These are phyloP conservation scores for Aspergillus heteromorphus DNA, from an alignment of 495 filamentous ascomycete genomes.

Conservation along the genomic window DNA sequence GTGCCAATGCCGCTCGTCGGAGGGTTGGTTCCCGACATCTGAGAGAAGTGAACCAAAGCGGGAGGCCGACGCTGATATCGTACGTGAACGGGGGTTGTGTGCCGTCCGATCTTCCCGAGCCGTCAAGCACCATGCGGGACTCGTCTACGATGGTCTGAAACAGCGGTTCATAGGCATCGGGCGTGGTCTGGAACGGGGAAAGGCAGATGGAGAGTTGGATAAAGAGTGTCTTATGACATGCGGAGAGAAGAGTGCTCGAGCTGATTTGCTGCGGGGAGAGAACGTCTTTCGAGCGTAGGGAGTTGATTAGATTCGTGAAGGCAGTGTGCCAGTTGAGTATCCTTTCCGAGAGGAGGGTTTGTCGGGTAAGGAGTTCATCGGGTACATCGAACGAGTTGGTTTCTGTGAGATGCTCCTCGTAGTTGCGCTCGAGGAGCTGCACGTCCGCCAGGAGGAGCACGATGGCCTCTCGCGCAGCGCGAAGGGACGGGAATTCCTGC, in stretches of 20 bases:
- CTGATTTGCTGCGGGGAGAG: conserved; percentile 12
- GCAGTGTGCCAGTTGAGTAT: conserved; percentile 21
- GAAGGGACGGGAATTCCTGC: conserved; percentile 21
- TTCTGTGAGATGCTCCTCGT: conserved; percentile 14
- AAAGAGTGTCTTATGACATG: conserved; percentile 23
- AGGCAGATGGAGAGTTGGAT: conserved; percentile 14
- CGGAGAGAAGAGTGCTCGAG: conserved; percentile 18
- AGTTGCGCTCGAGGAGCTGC: conserved; percentile 18
- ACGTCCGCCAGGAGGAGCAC: conserved; percentile 20
- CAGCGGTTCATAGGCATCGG: conserved; percentile 20
- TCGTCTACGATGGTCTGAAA: conserved; percentile 32
- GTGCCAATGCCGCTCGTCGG: conserved; percentile 23
- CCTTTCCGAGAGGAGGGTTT: conserved; percentile 6
- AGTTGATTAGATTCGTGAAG: conserved; percentile 18
- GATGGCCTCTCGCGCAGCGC: conserved; percentile 29
- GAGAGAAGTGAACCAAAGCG: conserved; percentile 28
- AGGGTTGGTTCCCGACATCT: conserved; percentile 29
- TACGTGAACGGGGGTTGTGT: conserved; percentile 33
- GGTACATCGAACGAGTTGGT: conserved; percentile 6
- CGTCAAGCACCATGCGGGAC: conserved; percentile 12
- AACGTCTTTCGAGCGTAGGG: conserved; percentile 1
- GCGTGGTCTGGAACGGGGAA: conserved; percentile 11
- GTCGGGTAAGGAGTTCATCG: conserved; percentile 4
- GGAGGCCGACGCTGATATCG: conserved; percentile 29
- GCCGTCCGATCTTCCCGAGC: conserved; percentile 14